These are phyloP conservation scores for Colletotrichum truncatum DNA, from an alignment of 2,329 filamentous ascomycete species.

Conservation along the genomic window DNA sequence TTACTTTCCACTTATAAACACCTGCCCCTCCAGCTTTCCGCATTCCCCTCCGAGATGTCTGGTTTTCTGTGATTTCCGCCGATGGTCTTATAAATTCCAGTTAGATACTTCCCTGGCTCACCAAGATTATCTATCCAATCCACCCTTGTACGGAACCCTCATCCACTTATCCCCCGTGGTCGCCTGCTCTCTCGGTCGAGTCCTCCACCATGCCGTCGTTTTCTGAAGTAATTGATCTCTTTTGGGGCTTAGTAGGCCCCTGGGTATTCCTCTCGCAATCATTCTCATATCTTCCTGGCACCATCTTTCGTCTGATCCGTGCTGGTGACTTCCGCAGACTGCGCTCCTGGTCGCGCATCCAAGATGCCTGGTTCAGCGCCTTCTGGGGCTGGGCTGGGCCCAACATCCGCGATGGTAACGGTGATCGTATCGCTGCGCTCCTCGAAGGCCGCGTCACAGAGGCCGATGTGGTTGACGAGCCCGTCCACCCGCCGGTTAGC, in stretches of 20 bases:
- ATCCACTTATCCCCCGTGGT: background rate
- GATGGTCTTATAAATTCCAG: too few relatives aligned
- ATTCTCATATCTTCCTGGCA: constrained; percentile 58
- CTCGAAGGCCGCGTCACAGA: constrained; percentile 57
- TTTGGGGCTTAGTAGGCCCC: constrained; percentile 52
- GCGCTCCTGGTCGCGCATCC: constrained; percentile 51
- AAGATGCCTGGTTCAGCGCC: constrained; percentile 64
- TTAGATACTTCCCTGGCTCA: too few relatives aligned
- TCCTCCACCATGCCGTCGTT: constrained; percentile 36
- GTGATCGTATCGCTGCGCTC: constrained; percentile 59
- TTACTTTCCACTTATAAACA: constrained; percentile 15
- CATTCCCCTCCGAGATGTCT: background rate
- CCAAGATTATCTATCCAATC: too few relatives aligned
- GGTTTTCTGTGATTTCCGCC: background rate
- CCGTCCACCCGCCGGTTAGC: constrained; percentile 47
- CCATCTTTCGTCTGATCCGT: constrained; percentile 54
- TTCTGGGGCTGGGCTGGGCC: constrained; percentile 70
- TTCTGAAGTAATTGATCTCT: constrained; percentile 26
- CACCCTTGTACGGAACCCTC: too few relatives aligned
- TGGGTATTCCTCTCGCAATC: constrained; percentile 63
- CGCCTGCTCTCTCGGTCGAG: too few relatives aligned
- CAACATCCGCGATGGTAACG: constrained; percentile 51
- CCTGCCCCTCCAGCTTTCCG: background rate
- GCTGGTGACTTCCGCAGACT: constrained; percentile 46
- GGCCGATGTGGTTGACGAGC: constrained; percentile 46